Base-by-base conservation (phyloP, 1,284 basidiomycete genomes). In the Pseudozyma pruni region DNA sequence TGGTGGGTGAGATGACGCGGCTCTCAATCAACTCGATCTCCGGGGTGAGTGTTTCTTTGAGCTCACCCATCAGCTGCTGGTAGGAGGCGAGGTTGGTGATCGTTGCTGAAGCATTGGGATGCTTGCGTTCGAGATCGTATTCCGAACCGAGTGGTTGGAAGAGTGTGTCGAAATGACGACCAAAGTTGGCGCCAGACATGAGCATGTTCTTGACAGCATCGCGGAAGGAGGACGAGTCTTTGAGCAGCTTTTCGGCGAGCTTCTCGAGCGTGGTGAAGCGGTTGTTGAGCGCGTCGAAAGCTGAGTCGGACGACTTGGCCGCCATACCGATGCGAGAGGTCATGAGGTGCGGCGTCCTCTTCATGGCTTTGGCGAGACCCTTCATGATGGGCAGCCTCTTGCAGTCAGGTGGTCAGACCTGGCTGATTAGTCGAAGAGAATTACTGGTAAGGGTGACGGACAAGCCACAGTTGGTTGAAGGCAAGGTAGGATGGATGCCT, bases 21-120 rank as follows among this genome's bases (percentile, higher is more conserved):
- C 89, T 90, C 72, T 96, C 91, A 80, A 99, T 94, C 64, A 99
- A 87, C 83, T 99, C 95, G 20, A 98, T 86, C 84, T 99, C 96
- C 16, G 96, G 96, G 2, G 88, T 85, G 42, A 98, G 87, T 1
- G 91, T 87, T 8, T 84, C 83, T 63, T 89, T 88, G 60, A 98
- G 86, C 80, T 97, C 94, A 57, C 92, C 90, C 88, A 97, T 89
- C 19, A 89, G 84, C 37, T 85, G 85, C 77, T 90, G 86, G 81
- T 91, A 92, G 64, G 87, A 85, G 23, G 87, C 86, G 59, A 94
- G 88, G 83, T 91, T 91, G 78, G 88, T 85, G 71, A 98, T 87
- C 0, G 94, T 96, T 52, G 90, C 87, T 39, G 86, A 87, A 1
- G 91, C 86, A 14, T 91, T 87, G 1, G 94, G 92, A 80, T 94